Evolutionary conservation across 1,284 basidiomycete genomes (phyloP), one percentile per base, ranked within the genome.

Genomic region (Sporisorium iseilematis-ciliati): DNA sequence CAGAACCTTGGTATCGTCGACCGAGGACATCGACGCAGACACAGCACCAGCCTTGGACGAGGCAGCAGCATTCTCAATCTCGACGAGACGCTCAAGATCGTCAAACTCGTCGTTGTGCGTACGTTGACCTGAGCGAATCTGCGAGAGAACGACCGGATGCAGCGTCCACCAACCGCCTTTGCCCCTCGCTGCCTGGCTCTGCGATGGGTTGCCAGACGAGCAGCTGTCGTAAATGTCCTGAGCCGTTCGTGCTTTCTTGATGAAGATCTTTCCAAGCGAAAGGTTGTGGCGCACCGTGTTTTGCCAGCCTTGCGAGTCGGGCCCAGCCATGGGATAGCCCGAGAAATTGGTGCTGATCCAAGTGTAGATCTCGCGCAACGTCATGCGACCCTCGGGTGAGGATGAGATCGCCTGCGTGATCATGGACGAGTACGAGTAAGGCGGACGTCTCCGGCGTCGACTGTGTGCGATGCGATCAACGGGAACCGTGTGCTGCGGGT

Each of bases 251-350:
- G 74, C 62, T 40, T 76, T 79, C 69, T 81, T 82, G 57, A 79
- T 65, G 40, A 82, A 82, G 23, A 71, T 65, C 72, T 80, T 81
- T 51, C 79, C 80, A 10, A 82, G 66, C 42, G 75, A 78, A 7
- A 82, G 70, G 40, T 82, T 82, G 75, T 82, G 81, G 1, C 81
- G 73, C 49, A 82, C 81, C 7, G 79, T 81, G 53, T 82, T 82
- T 48, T 81, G 79, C 81, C 81, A 82, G 4, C 81, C 79, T 40
- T 79, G 76, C 60, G 73, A 70, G 40, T 81, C 79, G 8, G 74
- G 62, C 2, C 79, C 77, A 0, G 61, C 50, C 75, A 82, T 77
- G 7, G 75, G 71, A 46, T 82, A 82, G 18, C 77, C 63, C 16
- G 79, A 54, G 54, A 75, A 80, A 48, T 76, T 69, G 53, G 48